Percentiles rank a stretch among this genome's conserved stretches.
phyloP scores from a whole-genome alignment of 805 yeast species.

The Suhomyces sp. region DNA sequence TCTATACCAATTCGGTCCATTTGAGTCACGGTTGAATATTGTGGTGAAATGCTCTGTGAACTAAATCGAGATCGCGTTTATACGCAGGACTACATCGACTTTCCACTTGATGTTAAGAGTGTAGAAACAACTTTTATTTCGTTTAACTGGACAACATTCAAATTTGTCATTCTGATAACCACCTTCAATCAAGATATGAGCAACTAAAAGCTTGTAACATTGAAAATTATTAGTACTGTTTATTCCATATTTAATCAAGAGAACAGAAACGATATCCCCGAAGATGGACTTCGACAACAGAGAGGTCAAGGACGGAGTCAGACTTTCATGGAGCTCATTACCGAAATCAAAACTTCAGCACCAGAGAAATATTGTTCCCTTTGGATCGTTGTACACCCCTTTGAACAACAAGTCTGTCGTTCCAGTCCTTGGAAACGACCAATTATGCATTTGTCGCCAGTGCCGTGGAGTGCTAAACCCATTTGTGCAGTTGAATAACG shows the following conservation, averaged over 20 bases:
- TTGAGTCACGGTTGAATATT: too few species aligned
- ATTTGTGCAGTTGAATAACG: constrained; percentile 36
- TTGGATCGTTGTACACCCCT: constrained; percentile 60
- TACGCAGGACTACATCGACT: neutral
- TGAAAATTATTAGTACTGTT: neutral
- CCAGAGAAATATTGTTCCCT: constrained; percentile 50
- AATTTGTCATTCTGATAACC: neutral
- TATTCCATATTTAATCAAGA: neutral
- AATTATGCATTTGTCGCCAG: constrained; percentile 47
- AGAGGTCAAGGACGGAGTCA: constrained; percentile 72
- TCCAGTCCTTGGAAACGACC: constrained; percentile 35
- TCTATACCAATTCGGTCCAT: neutral
- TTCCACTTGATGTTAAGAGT: neutral
- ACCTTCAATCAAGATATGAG: neutral
- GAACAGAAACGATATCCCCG: neutral
- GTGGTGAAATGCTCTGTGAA: neutral
- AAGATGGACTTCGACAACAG: constrained; percentile 47
- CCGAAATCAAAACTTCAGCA: constrained; percentile 56
- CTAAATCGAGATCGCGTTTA: neutral
- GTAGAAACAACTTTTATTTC: neutral
- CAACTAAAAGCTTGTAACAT: neutral
- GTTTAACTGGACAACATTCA: neutral
- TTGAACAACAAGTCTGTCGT: constrained; percentile 45
- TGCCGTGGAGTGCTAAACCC: constrained; percentile 58
- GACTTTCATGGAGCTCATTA: constrained; percentile 69